Base-by-base conservation (phyloP, 2,329 filamentous ascomycete species). In the Talaromyces sp. region DNA sequence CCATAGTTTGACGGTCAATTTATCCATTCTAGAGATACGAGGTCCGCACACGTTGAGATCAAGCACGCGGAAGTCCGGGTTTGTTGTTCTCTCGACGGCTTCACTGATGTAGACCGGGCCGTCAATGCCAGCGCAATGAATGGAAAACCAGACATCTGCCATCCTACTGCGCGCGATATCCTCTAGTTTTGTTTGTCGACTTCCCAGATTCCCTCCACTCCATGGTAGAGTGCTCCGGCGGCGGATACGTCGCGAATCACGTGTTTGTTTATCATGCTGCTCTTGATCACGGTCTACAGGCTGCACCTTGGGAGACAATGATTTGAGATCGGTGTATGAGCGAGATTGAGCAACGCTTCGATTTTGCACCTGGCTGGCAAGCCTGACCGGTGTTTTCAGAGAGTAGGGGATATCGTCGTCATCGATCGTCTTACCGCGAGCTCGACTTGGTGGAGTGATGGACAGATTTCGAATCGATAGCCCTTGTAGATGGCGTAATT, bases 21-120 rank as follows among this genome's bases (percentile, higher is more conserved):
- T 79, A 58, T 90, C 85, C 3, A 83, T 79, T 62, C 92, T 85
- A 8, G 89, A 88, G 23, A 92, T 81, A 2, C 77, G 73, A 0
- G 89, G 84, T 0, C 84, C 86, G 66, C 83, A 86, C 5, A 81
- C 77, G 25, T 84, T 83, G 5, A 96, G 82, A 65, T 96, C 89
- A 73, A 97, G 96, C 73, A 90, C 89, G 48, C 86, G 86, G 73
- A 96, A 98, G 69, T 89, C 92, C 66, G 95, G 95, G 74, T 97
- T 97, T 77, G 92, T 92, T n/a, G 90, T 87, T 70, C 87, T 86
- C 68, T 89, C 84, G 31, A 88, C 84, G 23, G 89, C 82, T 77
- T 98, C 93, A 71, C 92, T 96, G 69, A 96, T 85, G 74, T 97
- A 97, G n/a, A 97, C 79, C 0, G 93, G 92, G 16, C 91, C 88